Base-by-base conservation (phyloP, 2,329 filamentous ascomycete genomes). In the Coniochaeta pulveracea region DNA sequence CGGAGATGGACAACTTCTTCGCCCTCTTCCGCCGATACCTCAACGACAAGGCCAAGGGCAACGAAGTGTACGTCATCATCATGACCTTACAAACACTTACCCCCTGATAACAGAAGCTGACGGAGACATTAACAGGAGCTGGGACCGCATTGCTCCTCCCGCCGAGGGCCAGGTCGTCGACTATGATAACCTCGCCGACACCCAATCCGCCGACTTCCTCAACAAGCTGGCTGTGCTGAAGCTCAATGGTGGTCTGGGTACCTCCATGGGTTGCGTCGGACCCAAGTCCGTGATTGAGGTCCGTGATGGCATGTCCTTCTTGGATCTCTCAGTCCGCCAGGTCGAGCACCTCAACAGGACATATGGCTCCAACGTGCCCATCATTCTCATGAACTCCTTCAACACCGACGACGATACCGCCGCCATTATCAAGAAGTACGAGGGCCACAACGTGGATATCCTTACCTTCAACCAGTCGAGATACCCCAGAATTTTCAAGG, bases 1-100 rank as follows among this genome's bases (percentile, higher is more conserved):
- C 88, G 4, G 89, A 98, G 66, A 96, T 95, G 88, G 91, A 98
- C 76, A 98, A 98, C 78, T 98, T 98, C 73, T 98, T 98, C 57
- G 81, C 86, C 40, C 81, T 98, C 41, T 98, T 98, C 80, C 83
- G 91, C 56, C 79, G 91, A 64, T 98, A 95, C 64, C 70, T 98
- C 43, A 95, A 95, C 58, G 91, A 96, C 69, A 94, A 95, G 72
- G 89, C 91, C 55, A 96, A 96, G 77, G 88, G 89, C 59, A 95
- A 91, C 58, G 77, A 77, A 33, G 76, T 91, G 73, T 81, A 69
- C 45, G 75, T 61, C 37, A 38, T 19, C 8, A 24, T 5, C 8
- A 19, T 15, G 12, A 9, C 6, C 9, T 2, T 26, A 4, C 9
- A 19, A 23, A 10, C 18, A n/a, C 18, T 12, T 10, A n/a, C n/a